phyloP scores from a whole-genome alignment of 2,329 filamentous ascomycete genomes.

The Pyrenophora seminiperda region DNA sequence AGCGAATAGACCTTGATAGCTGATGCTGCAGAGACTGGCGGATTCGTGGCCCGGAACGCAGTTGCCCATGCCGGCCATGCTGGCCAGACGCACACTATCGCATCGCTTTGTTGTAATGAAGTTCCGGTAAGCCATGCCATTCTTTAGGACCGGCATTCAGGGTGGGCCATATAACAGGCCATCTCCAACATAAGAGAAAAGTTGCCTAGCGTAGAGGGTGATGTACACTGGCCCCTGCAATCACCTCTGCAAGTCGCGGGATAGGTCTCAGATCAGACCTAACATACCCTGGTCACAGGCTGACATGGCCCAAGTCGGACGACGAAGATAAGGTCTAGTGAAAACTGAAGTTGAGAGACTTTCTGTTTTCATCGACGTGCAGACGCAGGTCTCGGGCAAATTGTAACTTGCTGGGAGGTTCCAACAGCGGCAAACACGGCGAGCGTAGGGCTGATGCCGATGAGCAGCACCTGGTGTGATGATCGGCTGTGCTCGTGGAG shows the following conservation, averaged over 20 bases:
- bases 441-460: slow-evolving; percentile 31
- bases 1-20: slow-evolving; percentile 14
- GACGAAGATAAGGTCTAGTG: slow-evolving; percentile 1
- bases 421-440: slow-evolving; percentile 16
- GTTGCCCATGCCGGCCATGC: slow-evolving; percentile 5
- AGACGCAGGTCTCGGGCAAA: slow-evolving; percentile 16
- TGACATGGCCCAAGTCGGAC: slow-evolving; percentile 8
- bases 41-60: slow-evolving; percentile 16
- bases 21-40: slow-evolving; percentile 23
- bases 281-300: slow-evolving; percentile 8
- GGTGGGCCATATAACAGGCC: slow-evolving; percentile 12
- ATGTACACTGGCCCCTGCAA: slow-evolving; percentile 21
- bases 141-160: slow-evolving; percentile 4
- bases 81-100: slow-evolving; percentile 18
- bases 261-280: slow-evolving; percentile 7
- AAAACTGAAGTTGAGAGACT: slow-evolving; percentile 7
- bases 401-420: slow-evolving; percentile 14
- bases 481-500: slow-evolving; percentile 14
- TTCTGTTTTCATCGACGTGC: slow-evolving; percentile 12
- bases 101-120: slow-evolving; percentile 22
- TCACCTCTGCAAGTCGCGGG: slow-evolving; percentile 4
- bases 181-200: slow-evolving; percentile 4
- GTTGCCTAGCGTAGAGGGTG: slow-evolving; percentile 9
- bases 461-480: slow-evolving; percentile 16
- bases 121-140: slow-evolving; percentile 23